phyloP scores from a whole-genome alignment of 75 land plant genomes.

The Sequoia sempervirens region DNA sequence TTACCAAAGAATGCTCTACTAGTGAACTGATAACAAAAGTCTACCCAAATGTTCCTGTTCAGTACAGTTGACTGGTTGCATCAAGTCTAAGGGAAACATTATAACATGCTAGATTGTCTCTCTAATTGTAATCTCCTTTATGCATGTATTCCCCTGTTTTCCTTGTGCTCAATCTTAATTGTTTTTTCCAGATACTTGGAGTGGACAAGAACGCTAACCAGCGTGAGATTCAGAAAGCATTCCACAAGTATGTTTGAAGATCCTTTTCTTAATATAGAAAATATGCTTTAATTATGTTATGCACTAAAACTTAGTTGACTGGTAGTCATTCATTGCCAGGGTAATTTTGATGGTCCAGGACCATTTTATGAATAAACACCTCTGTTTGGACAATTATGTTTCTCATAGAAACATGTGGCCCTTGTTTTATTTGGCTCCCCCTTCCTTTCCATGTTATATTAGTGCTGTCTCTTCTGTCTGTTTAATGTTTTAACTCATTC shows the following conservation, averaged over 20 bases:
- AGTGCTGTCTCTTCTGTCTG: not conserved
- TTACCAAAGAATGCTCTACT: not conserved
- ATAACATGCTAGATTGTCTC: not conserved
- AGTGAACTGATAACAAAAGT: not conserved
- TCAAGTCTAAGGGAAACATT: not conserved
- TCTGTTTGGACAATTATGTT: not conserved
- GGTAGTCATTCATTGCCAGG: not conserved
- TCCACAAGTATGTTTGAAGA: conserved; percentile 68
- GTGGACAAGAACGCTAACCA: conserved; percentile 86
- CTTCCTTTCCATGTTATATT: not conserved
- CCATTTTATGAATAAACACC: not conserved
- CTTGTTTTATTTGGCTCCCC: not conserved
- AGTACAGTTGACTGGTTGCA: not conserved
- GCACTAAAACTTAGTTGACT: not conserved
- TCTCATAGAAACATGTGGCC: not conserved
- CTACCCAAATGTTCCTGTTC: not conserved
- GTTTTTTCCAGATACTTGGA: conserved; percentile 70
- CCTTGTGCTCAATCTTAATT: not conserved
- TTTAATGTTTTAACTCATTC: not conserved
- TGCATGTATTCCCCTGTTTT: not conserved
- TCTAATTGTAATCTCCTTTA: not conserved
- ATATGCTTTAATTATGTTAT: not conserved
- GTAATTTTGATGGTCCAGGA: not conserved
- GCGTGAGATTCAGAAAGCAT: conserved; percentile 96
- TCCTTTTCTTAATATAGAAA: not conserved